Evolutionary conservation across 164 flowering plant genomes (phyloP), one percentile per base, ranked within the genome.

Genomic region (Buxus sempervirens): DNA sequence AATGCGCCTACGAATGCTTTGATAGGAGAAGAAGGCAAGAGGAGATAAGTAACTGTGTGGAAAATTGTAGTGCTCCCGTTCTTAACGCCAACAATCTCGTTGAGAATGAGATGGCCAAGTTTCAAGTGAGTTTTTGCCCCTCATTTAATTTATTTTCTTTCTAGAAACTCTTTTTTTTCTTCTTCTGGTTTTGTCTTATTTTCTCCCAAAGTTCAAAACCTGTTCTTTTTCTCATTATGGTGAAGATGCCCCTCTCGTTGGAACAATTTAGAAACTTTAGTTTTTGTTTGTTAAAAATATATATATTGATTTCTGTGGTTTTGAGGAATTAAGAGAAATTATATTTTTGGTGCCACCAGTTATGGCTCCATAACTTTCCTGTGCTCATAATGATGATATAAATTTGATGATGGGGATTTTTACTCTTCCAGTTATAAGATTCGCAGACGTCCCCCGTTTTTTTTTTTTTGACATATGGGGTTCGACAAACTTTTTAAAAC

Each of bases 1-100:
- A 82, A 77, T 96, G 99, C 61, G 98, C 99, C 0, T 79, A 93
- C 48, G 95, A 93, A 71, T 96, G 99, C 80, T 96, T 96, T 60
- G 99, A 96, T 62, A 77, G 96, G 81, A 84, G 85, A 26, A 82
- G 85, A 53, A 84, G 25, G 56, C 86, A 83, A 23, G 93, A 88
- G 18, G 93, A 88, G 77, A 93, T 96, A 20, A 74, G 79, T 70
- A 82, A 73, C 65, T 96, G 99, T 70, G 98, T 88, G 20, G 99
- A 96, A 68, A 69, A 82, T 78, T 96, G 99, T 72, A 90, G 95
- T 62, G 80, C 87, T 73, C 99, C 99, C 0, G 96, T 88, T 69
- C 70, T 88, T 23, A 80, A 62, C 56, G 93, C 97, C 55, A 94
- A 96, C 64, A 75, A 79, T 55, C 68, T 83, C 45, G 90, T 96